These are phyloP conservation scores for Leccinum variicolor DNA, from an alignment of 768 basidiomycete species.

Conservation along the genomic window DNA sequence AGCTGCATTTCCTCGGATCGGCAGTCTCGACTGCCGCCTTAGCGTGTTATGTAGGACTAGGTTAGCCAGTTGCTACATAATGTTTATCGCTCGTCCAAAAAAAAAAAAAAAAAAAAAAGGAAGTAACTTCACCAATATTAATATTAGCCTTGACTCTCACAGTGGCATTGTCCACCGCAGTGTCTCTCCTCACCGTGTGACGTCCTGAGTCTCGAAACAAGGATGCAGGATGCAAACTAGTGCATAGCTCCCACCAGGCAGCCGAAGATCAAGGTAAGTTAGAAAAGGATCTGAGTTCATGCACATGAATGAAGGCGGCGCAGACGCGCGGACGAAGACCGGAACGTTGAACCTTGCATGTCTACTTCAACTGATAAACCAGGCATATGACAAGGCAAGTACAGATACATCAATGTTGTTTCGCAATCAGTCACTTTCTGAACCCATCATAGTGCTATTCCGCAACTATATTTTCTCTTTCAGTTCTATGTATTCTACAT, in stretches of 20 bases:
- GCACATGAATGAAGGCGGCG: not conserved
- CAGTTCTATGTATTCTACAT: not conserved
- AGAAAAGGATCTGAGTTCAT: not conserved
- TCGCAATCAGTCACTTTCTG: not conserved
- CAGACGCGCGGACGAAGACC: not conserved
- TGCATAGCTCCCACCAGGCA: not conserved
- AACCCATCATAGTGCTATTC: not conserved
- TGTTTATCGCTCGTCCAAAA: too few relatives aligned
- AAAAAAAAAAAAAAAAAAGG: too few relatives aligned
- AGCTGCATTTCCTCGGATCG: too few relatives aligned
- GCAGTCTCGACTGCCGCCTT: too few relatives aligned
- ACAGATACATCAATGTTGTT: not conserved
- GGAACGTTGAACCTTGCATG: not conserved
- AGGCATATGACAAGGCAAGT: not conserved
- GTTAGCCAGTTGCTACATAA: too few relatives aligned
- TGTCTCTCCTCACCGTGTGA: not conserved
- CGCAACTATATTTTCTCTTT: not conserved
- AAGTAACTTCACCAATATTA: not conserved
- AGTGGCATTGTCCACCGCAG: not conserved
- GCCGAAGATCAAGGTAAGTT: not conserved
- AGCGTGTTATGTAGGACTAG: too few relatives aligned
- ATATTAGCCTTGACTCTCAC: not conserved
- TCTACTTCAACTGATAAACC: not conserved
- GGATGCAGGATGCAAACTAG: not conserved
- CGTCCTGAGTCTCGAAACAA: not conserved